Evolutionary conservation across 371 early-diverging fungal genomes (phyloP), one percentile per base, ranked within the genome.

Genomic region (Mucor lusitanicus): DNA sequence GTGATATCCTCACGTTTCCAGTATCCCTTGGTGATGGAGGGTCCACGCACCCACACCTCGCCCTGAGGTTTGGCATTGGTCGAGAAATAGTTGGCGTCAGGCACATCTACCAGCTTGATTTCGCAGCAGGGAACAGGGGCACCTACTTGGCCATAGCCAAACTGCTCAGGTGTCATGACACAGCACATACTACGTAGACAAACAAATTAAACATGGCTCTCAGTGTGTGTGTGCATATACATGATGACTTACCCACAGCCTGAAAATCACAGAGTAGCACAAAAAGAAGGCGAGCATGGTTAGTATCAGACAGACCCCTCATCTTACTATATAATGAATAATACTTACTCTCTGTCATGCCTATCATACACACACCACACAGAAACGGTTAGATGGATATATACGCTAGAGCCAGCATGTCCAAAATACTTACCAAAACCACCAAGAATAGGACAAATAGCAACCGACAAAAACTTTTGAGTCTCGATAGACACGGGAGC

Each of bases 71-170:
- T 78, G 6, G 89, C 89, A 73, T 93, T 89, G 17, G 78, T 87
- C 11, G 94, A 83, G 69, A 75, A 77, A 80, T 97, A 96, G 40
- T 85, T 85, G 42, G 90, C 89, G 28, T 95, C 95, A 28, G 92
- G 88, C 9, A 94, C 91, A 77, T 95, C 94, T 12, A 94, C 92
- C n/a, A 99, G 84, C 80, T 96, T 98, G 72, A 96, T 84, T 73
- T 95, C 94, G 64, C 86, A 83, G 59, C 92, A 91, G 11, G 95
- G 91, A 7, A 92, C 82, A 32, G 97, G 96, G 3, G 91, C 82
- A 8, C 99, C 99, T 39, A 95, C 92, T 55, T 89, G 79, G 64
- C 90, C 86, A 77, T 86, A 85, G 30, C 78, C 80, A 67, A 89
- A 83, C 61, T 81, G 81, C 50, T 87, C 85, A 21, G 91, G 91